phyloP scores from a whole-genome alignment of 108 stramenopile species.

The Discostella pseudostelligera region DNA sequence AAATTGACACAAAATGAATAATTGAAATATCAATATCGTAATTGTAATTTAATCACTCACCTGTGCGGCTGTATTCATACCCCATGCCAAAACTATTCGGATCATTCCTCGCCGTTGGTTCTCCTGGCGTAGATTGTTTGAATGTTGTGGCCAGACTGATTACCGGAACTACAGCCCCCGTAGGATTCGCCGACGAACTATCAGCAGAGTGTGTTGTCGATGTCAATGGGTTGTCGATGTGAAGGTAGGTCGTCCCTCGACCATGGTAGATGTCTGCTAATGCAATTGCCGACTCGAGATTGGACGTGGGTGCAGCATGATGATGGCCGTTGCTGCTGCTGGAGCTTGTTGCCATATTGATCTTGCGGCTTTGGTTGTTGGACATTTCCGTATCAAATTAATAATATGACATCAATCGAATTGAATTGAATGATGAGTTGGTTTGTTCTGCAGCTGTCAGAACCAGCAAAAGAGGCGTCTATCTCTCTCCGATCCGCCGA shows the following conservation, averaged over 20 bases:
- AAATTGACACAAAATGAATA: too few species aligned
- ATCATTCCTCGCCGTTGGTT: slow-evolving; percentile 57
- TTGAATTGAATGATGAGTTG: too few species aligned
- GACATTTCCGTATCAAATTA: background rate
- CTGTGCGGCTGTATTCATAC: slow-evolving; percentile 78
- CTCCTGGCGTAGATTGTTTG: slow-evolving; percentile 65
- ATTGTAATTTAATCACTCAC: slow-evolving; percentile 19
- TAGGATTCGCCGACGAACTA: slow-evolving; percentile 47
- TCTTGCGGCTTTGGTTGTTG: background rate
- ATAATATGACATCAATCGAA: too few species aligned
- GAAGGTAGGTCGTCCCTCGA: slow-evolving; percentile 53
- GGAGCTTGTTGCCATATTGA: background rate
- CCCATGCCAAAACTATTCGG: slow-evolving; percentile 83
- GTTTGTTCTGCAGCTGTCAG: too few species aligned
- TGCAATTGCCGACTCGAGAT: slow-evolving; percentile 18
- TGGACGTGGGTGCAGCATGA: background rate
- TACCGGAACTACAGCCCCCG: slow-evolving; percentile 77
- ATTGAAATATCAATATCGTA: background rate
- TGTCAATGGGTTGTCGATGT: slow-evolving; percentile 39
- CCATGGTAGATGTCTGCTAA: slow-evolving; percentile 45
- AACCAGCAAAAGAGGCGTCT: too few species aligned
- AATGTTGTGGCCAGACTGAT: slow-evolving; percentile 84
- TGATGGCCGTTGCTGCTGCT: background rate
- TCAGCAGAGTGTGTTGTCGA: slow-evolving; percentile 6
- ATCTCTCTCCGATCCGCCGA: too few species aligned